Evolutionary conservation across 306 rosid species (phyloP), one percentile per base, ranked within the genome.

Genomic region (Acacia melanoxylon): DNA sequence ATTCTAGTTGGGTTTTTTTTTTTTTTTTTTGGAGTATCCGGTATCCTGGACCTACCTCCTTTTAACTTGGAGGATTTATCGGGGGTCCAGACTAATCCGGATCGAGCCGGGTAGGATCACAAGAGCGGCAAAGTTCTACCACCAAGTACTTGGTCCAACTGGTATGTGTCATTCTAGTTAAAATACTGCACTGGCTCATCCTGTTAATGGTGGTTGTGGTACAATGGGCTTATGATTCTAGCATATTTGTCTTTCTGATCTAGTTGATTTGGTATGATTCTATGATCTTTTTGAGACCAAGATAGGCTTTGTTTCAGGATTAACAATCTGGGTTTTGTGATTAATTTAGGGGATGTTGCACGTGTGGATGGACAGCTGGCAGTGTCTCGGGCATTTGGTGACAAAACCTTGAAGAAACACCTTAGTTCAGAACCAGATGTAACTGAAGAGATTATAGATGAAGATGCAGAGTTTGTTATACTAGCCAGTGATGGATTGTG

Each of bases 401-500:
- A 96, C 85, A 96, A 91, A 88, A 92, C 92, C 89, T 87, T 96
- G 88, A 96, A 96, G 97, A 82, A 68, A 48, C 99, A 96, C 79
- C 86, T 93, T 63, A 96, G 94, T 75, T 96, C 98, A 8, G 98
- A 93, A 46, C 97, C 99, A 10, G 12, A 84, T 87, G 94, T 93
- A 70, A 58, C 71, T 10, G 82, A 79, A 86, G 90, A 90, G 85
- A 19, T 24, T 10, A 83, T 96, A 67, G 90, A 87, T 7, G 92
- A 89, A 58, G 83, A 82, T 33, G 77, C 93, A 22, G 99, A 93
- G 88, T 93, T 87, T 62, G 16, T 91, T 74, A 92, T 95, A 82
- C 85, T 95, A 85, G 99, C 99, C 73, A 95, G 99, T 80, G 99
- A 95, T 75, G 99, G 98, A 76, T 87, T 95, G 74, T 95, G 99